phyloP scores from a whole-genome alignment of 257 asterid genomes.

The Nicotiana noctiflora region DNA sequence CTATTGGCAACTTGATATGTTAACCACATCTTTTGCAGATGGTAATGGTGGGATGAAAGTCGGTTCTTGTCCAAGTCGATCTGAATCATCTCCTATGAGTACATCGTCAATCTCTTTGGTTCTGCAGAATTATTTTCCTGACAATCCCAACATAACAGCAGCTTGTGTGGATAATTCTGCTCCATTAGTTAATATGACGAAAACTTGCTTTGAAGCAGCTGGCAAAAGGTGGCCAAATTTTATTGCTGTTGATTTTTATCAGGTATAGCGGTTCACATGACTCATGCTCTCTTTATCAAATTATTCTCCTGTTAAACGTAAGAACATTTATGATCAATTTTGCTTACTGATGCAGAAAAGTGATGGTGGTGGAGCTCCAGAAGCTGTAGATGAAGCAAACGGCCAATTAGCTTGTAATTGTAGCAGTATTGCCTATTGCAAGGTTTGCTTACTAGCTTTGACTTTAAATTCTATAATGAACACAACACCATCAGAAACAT shows the following conservation, averaged over 20 bases:
- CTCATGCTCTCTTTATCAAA: neutral
- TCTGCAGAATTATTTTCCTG: slow-evolving; percentile 66
- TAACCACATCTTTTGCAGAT: slow-evolving; percentile 39
- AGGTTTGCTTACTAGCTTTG: slow-evolving; percentile 27
- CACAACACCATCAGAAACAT: neutral
- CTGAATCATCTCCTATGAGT: slow-evolving; percentile 65
- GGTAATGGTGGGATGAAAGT: slow-evolving; percentile 63
- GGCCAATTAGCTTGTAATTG: slow-evolving; percentile 87
- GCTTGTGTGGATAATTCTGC: slow-evolving; percentile 77
- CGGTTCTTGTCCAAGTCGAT: slow-evolving; percentile 64
- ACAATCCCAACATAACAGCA: slow-evolving; percentile 52
- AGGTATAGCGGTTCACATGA: slow-evolving; percentile 21
- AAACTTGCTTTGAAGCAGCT: slow-evolving; percentile 52
- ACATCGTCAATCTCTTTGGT: slow-evolving; percentile 54
- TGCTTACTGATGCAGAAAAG: slow-evolving; percentile 44
- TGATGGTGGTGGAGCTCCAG: slow-evolving; percentile 88
- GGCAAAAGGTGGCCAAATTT: slow-evolving; percentile 90
- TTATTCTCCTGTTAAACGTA: neutral
- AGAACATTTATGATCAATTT: neutral
- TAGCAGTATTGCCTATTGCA: slow-evolving; percentile 79
- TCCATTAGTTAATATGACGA: slow-evolving; percentile 39
- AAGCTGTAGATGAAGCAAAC: slow-evolving; percentile 84
- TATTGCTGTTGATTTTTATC: slow-evolving; percentile 81
- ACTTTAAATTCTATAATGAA: neutral
- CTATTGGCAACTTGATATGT: neutral